Evolutionary conservation across 2,329 filamentous ascomycete species (phyloP), one percentile per base, ranked within the genome.

Genomic region (Neofusicoccum kwambonambiense): DNA sequence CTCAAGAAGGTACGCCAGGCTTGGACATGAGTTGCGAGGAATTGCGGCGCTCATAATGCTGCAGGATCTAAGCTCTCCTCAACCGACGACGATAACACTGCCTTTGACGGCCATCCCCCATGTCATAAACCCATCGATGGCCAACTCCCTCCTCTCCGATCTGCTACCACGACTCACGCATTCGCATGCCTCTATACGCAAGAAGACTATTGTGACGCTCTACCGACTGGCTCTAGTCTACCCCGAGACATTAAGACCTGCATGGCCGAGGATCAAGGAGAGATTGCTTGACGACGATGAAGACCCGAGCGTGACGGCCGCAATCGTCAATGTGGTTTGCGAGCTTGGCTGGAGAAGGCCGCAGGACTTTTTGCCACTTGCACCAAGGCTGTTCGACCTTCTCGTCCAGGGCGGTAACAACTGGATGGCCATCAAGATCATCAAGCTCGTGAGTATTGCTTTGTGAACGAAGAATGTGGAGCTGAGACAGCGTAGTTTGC

Each of bases 401-500:
- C 82, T 99, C 31, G 93, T 97, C 12, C 90, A 96, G 67, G 90
- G 93, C 64, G 90, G 90, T 42, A 98, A 99, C 78, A 99, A 99
- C 78, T 99, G 95, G 95, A 98, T 99, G 94, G 93, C 93, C 66
- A 99, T 99, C 75, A 99, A 99, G 77, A 87, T 99, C 68, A 98
- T 99, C 76, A 99, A 99, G 79, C 85, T 99, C 68, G 92, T 94
- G 77, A 70, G 86, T 80, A 42, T 17, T 31, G n/a, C 22, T 19
- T 47, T 31, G 31, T 31, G 34, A 63, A 17, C 19, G 42, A 3
- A 44, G 42, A 17, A 35, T 37, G 11, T 15, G 27, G 64, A 56
- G n/a, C 70, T 75, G 68, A 70, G 41, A 42, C 42, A 9, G 1
- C 34, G 1, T 72, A 96, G 90, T 99, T 99, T 83, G 94, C 95